These are phyloP conservation scores for Globisporangium irregulare DNA, from an alignment of 352 stramenopile genomes.

Conservation along the genomic window DNA sequence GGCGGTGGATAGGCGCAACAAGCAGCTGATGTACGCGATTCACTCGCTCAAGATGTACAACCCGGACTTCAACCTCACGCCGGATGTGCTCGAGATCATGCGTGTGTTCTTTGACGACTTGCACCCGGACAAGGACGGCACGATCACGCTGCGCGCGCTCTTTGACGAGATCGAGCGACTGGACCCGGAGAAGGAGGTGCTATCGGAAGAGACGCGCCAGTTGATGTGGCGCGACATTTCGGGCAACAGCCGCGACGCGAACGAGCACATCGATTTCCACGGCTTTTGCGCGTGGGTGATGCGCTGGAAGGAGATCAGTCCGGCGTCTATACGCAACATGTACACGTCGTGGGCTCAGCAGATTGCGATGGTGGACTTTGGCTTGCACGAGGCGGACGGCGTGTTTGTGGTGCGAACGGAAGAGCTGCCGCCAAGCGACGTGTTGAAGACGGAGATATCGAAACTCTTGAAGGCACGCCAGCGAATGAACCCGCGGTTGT, in stretches of 20 bases:
- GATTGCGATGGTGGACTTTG: constrained; percentile 68
- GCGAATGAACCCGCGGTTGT: constrained; percentile 4
- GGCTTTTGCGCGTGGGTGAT: constrained; percentile 77
- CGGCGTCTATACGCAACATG: constrained; percentile 58
- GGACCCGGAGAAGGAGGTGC: constrained; percentile 44
- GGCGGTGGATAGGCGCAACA: constrained; percentile 4
- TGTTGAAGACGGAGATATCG: constrained; percentile 26
- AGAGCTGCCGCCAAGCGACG: constrained; percentile 29
- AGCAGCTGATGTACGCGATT: constrained; percentile 46
- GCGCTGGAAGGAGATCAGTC: constrained; percentile 73
- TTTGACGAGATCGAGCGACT: constrained; percentile 64
- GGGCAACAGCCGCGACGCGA: constrained; percentile 11
- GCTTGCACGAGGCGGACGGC: constrained; percentile 61
- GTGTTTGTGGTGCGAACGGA: constrained; percentile 63
- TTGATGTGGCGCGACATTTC: constrained; percentile 42
- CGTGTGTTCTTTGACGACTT: constrained; percentile 76
- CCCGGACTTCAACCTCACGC: constrained; percentile 76
- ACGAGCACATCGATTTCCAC: constrained; percentile 61
- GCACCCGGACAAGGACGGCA: constrained; percentile 41
- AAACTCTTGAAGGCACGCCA: constrained; percentile 17
- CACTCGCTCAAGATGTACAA: constrained; percentile 77
- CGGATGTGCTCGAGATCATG: constrained; percentile 80
- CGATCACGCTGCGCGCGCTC: constrained; percentile 47
- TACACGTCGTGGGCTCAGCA: constrained; percentile 79
- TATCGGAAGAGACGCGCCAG: constrained; percentile 44